Conservation (phyloP, 2,329 filamentous ascomycete species). For the Pestalotiopsis fici region DNA sequence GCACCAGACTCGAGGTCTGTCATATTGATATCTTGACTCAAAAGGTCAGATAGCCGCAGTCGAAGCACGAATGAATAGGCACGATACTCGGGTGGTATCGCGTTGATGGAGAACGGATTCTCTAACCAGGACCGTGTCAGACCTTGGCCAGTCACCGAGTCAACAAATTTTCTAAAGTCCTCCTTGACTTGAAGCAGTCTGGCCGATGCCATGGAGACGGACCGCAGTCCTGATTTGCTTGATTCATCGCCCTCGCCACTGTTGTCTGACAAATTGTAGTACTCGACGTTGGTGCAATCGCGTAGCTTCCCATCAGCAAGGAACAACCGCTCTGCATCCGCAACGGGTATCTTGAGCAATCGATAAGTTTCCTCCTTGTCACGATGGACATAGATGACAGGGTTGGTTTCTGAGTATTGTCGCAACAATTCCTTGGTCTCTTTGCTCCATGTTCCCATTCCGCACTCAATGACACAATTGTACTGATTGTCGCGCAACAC, state of each 20-base stretch:
- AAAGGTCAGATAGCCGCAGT: slow-evolving; percentile 60
- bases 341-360: slow-evolving; percentile 48
- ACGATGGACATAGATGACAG: slow-evolving; percentile 69
- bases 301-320: slow-evolving; percentile 57
- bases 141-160: slow-evolving; percentile 55
- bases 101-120: slow-evolving; percentile 61
- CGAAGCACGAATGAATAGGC: slow-evolving; percentile 63
- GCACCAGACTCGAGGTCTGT: slow-evolving; percentile 57
- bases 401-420: slow-evolving; percentile 63
- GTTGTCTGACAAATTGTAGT: slow-evolving; percentile 64
- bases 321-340: slow-evolving; percentile 58
- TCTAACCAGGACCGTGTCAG: slow-evolving; percentile 53
- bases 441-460: slow-evolving; percentile 62
- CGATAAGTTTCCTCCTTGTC: slow-evolving; percentile 63
- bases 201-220: slow-evolving; percentile 54
- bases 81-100: slow-evolving; percentile 59
- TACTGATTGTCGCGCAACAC: slow-evolving; percentile 60
- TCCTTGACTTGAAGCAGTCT: slow-evolving; percentile 59
- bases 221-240: slow-evolving; percentile 34
- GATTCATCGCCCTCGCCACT: slow-evolving; percentile 31
- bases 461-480: slow-evolving; percentile 70
- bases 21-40: slow-evolving; percentile 51
- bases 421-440: slow-evolving; percentile 59
- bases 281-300: slow-evolving; percentile 69
- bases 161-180: slow-evolving; percentile 61